Percentiles rank a stretch among this genome's conserved stretches.
These are phyloP conservation scores for Fusarium praegraminearum DNA, from an alignment of 2,329 filamentous ascomycete species.

Conservation along the genomic window DNA sequence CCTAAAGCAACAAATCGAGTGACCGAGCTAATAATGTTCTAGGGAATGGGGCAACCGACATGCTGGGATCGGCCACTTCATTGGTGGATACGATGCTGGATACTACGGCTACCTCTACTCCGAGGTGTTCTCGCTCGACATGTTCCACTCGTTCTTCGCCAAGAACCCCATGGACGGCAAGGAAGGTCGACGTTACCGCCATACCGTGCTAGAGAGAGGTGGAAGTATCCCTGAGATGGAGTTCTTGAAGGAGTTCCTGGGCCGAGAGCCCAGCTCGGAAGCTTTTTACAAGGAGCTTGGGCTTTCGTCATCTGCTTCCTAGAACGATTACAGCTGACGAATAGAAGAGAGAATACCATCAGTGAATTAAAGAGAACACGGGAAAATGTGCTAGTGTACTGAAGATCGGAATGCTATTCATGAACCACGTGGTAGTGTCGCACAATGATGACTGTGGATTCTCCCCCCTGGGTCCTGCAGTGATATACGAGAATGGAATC, in stretches of 20 bases:
- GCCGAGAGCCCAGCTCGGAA: conserved; percentile 79
- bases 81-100: conserved; percentile 86
- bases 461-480: conserved; percentile 1
- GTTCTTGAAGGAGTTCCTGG: conserved; percentile 81
- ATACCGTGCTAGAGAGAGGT: conserved; percentile 81
- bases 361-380: neutral
- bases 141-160: conserved; percentile 87
- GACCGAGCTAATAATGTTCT: conserved; percentile 45
- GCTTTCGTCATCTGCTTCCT: conserved; percentile 43
- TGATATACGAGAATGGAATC: conserved; percentile 29
- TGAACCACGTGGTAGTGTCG: conserved; percentile 10
- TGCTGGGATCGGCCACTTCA: conserved; percentile 84
- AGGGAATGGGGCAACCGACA: conserved; percentile 81
- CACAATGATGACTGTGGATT: conserved; percentile 1
- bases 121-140: conserved; percentile 85
- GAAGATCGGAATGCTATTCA: conserved; percentile 4
- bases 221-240: conserved; percentile 85
- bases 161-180: conserved; percentile 80
- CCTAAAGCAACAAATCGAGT: neutral
- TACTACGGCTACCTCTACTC: conserved; percentile 83
- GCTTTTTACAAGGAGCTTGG: conserved; percentile 86
- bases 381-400: neutral
- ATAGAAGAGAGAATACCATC: conserved; percentile 13
- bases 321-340: neutral
- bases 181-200: conserved; percentile 80